Evolutionary conservation across 495 filamentous ascomycete species (phyloP), one percentile per base, ranked within the genome.

Genomic region (Wilcoxina mikolae): DNA sequence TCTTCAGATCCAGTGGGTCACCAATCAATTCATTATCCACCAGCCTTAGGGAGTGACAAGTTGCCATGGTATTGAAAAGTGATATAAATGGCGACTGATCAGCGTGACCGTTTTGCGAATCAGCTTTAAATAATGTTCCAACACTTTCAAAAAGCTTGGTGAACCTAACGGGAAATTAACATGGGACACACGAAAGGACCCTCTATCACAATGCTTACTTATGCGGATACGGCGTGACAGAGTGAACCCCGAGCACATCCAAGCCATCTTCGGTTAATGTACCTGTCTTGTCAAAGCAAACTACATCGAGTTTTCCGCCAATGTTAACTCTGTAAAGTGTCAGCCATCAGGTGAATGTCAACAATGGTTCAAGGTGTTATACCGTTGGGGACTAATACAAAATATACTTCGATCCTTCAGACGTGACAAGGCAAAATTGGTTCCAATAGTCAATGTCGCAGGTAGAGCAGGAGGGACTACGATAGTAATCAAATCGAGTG

Each of bases 281-380:
- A 18, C 93, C 93, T 2, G 93, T 99, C 66, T 99, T 99, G 68
- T 99, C 93, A 59, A 99, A 99, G 69, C 91, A 96, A 62, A 99
- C 79, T 27, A 95, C 74, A 68, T 99, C 91, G 4, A 99, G 72
- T 66, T 95, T 96, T 4, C 93, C 93, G 15, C 85, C 90, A 24
- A 99, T 85, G 62, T 96, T 96, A 38, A 99, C 89, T 57, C 82
- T 77, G n/a, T n/a, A n/a, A n/a, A n/a, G n/a, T n/a, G n/a, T n/a
- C n/a, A 47, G 41, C 11, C n/a, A 31, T 0, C 24, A 38, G 18
- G 17, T 65, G 44, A 66, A 54, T 35, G 43, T 27, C 39, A 23
- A 22, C 18, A 25, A 29, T 25, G 51, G 41, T 7, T 25, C 26
- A 18, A 81, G 78, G n/a, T n/a, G n/a, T n/a, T n/a, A n/a, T n/a